Evolutionary conservation across 495 filamentous ascomycete species (phyloP), one percentile per base, ranked within the genome.

Genomic region (Penicillium egyptiacum): DNA sequence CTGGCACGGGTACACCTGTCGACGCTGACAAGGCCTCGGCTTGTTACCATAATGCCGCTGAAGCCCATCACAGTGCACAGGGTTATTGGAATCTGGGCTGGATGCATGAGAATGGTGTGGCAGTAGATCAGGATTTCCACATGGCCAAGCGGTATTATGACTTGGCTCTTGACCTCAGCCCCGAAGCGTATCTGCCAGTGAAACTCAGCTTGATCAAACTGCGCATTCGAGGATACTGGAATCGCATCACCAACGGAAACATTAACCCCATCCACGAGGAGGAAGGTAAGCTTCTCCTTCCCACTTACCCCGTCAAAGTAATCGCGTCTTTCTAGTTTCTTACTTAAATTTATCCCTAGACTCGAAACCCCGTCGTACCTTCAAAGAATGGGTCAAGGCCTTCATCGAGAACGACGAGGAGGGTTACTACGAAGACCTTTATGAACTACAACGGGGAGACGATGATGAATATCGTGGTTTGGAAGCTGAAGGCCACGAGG

Each of bases 61-160:
- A 98, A 64, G 90, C 85, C 48, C 83, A 91, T 63, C 89, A 90
- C 64, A 94, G 90, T 66, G 92, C 93, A 25, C 94, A 98, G 75
- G 95, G 95, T 12, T 86, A 96, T 53, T 99, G 91, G 83, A 97
- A 99, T 61, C 78, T 99, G 12, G 94, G 94, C 14, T 99, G 94
- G 94, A 98, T 99, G 90, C 91, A 99, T 71, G 94, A 99, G 73
- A 97, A 98, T 66, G 94, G 94, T 3, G 79, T 98, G 44, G 91
- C 93, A 11, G 86, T 97, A 3, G 85, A 88, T 35, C 94, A 99
- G 66, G 94, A 99, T 68, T 99, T 94, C 69, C 94, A 98, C 67
- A 86, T 99, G 37, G 94, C 95, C 4, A 99, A 99, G 73, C 78
- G 94, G 23, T 95, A 89, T 72, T 99, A 99, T 66, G 94, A 99